Base-by-base conservation (phyloP, 306 rosid genomes). In the Lathyrus aphaca region DNA sequence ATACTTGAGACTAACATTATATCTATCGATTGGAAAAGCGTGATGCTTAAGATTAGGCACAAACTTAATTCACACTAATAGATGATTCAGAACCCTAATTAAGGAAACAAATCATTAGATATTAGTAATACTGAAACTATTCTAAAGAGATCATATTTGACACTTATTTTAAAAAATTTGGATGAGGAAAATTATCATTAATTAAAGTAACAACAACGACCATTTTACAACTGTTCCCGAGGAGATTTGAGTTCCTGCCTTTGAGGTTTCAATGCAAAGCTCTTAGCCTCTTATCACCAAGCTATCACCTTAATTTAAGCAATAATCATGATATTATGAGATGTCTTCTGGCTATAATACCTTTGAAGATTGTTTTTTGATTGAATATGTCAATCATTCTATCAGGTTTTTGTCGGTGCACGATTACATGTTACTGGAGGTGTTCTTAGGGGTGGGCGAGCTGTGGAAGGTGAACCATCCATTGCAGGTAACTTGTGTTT, bases 381-480 rank as follows among this genome's bases (percentile, higher is more conserved):
- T 56, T 18, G 25, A 64, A 59, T 69, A 18, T 53, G 59, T 18
- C 71, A 44, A 79, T 66, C 77, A 51, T 75, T 73, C 60, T 74
- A 46, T 69, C 82, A 95, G 99, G 99, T 91, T 80, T 95, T 95
- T 83, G 99, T 95, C 66, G 96, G 96, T 77, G 97, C 99, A 53
- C 82, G 99, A 68, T 85, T 95, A 78, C 99, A 95, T 85, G 99
- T 95, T 37, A 95, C 99, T 0, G 99, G 99, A 76, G 99, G 99
- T 67, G 88, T 54, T 81, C 93, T 95, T 13, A 89, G 84, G 80
- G 99, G 99, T 66, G 99, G 99, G 40, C 97, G 99, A 42, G 68
- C 85, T 27, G 87, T 95, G 55, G 99, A 95, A 87, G 99, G 99
- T 64, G 99, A 95, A 89, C 86, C 87, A 72, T 70, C 90, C 68